Evolutionary conservation across 352 stramenopile species (phyloP), one percentile per base, ranked within the genome.

Genomic region (Blastocystis sp.): DNA sequence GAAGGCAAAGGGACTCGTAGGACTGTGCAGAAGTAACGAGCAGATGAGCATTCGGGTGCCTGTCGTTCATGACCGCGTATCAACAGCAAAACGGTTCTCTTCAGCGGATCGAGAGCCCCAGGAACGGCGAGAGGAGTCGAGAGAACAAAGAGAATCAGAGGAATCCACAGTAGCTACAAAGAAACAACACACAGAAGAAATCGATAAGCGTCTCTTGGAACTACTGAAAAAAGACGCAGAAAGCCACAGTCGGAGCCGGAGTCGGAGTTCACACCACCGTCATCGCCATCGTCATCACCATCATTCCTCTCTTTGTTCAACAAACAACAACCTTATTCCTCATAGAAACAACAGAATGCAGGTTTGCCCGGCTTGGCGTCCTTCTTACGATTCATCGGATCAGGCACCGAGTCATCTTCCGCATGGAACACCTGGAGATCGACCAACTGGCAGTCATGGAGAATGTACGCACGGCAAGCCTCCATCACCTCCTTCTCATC

Each of bases 361-460:
- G 78, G 78, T 43, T 89, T 89, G 24, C 78, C 78, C 18, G 78
- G 78, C 66, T 89, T 89, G 24, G 78, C 78, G 20, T 89, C 78
- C 63, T 89, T 79, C 78, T 89, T 89, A 24, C 66, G 63, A n/a
- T 89, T 89, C 78, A 79, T 89, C 16, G 78, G 78, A 24, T 89
- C 78, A n/a, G 56, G 56, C 62, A 69, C 66, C 43, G 56, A 37
- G 16, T 24, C 55, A 43, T 89, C 78, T 26, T 89, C 78, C 9
- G 63, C 66, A 45, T 89, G 66, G 66, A 89, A 76, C 30, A 89
- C 78, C 30, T 64, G 39, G 20, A 89, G 41, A 45, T 89, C 78
- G 39, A 62, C 78, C 39, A 76, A 43, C 63, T 79, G 63, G 53
- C 63, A 79, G 55, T 76, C 78, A 37, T 89, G 75, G 53, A 76